Evolutionary conservation across 1,284 basidiomycete genomes (phyloP).

Genomic region (Cutaneotrichosporon daszewskae): DNA sequence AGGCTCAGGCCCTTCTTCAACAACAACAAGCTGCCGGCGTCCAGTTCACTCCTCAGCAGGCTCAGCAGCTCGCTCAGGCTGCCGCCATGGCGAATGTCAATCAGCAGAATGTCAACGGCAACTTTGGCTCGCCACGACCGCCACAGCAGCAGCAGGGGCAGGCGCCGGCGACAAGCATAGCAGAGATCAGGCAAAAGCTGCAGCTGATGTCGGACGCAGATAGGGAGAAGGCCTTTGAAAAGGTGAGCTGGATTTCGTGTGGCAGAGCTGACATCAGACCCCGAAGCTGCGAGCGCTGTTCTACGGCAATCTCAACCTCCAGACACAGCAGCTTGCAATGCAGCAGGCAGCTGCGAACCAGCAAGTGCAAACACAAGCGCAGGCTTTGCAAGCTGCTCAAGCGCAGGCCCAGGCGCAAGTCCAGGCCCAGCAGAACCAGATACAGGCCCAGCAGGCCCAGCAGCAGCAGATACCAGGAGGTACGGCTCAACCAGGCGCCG

Average conservation of each 20-base stretch:
- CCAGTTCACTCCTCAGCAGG: constrained; percentile 17
- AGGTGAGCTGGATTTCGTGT: constrained; percentile 16
- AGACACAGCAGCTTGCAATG: constrained; percentile 7
- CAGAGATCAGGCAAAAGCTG: constrained; percentile 26
- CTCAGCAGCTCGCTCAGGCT: constrained; percentile 16
- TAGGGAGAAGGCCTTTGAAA: constrained; percentile 27
- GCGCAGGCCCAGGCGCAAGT: constrained; percentile 2
- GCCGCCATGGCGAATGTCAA: constrained; percentile 8
- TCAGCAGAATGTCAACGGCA: constrained; percentile 9
- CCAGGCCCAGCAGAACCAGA: constrained; percentile 4
- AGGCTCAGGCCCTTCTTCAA: constrained; percentile 18
- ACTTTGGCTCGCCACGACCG: constrained; percentile 30
- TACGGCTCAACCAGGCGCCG: not conserved
- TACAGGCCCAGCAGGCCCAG: constrained; percentile 5
- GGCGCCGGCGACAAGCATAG: constrained; percentile 12
- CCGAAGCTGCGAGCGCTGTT: constrained; percentile 29
- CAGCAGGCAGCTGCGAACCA: constrained; percentile 8
- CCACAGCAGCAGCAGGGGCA: constrained; percentile 10
- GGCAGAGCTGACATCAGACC: constrained; percentile 14
- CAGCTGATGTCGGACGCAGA: constrained; percentile 30
- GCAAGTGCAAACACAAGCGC: constrained; percentile 8
- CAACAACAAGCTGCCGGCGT: constrained; percentile 18
- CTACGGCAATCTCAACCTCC: constrained; percentile 19
- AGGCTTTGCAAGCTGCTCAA: constrained; percentile 1
- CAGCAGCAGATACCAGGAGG: constrained; percentile 6